Percentiles rank a stretch among this genome's conserved stretches.
phyloP scores from a whole-genome alignment of 225 moss, liverwort and hornwort species.

The Rhytidiadelphus loreus region DNA sequence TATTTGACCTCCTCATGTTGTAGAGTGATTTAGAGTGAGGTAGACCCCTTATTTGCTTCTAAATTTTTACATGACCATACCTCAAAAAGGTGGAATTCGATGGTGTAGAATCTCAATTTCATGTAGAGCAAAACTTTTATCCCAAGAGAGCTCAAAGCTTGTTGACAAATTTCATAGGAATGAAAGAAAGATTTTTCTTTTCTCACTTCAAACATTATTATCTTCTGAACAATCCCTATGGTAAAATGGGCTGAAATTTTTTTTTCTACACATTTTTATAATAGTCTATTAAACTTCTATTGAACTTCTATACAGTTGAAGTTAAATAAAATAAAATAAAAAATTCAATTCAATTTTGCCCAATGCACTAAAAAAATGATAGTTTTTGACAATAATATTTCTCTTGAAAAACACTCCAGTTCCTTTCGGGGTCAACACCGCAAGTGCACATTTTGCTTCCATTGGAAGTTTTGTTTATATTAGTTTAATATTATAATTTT shows the following conservation, averaged over 20 bases:
- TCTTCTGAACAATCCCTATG: background rate
- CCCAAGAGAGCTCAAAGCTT: background rate
- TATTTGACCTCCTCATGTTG: background rate
- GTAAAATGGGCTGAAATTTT: background rate
- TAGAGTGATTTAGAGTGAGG: background rate
- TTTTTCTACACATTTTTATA: background rate
- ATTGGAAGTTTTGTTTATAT: background rate
- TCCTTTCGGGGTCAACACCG: background rate
- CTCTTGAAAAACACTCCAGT: no score
- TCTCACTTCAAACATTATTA: no score
- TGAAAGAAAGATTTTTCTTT: background rate
- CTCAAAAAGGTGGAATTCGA: background rate
- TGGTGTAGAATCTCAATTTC: background rate
- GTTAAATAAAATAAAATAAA: background rate
- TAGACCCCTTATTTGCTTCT: background rate
- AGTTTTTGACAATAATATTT: background rate
- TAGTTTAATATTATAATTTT: background rate
- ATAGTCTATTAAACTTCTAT: no score
- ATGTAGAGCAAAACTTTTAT: background rate
- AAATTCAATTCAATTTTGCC: background rate
- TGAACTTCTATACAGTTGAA: rapidly evolving
- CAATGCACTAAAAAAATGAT: no score
- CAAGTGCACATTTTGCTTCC: background rate
- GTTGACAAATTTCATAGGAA: rapidly evolving
- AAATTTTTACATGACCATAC: background rate